Evolutionary conservation across 768 basidiomycete genomes (phyloP).

Genomic region (Tricholoma sp.): DNA sequence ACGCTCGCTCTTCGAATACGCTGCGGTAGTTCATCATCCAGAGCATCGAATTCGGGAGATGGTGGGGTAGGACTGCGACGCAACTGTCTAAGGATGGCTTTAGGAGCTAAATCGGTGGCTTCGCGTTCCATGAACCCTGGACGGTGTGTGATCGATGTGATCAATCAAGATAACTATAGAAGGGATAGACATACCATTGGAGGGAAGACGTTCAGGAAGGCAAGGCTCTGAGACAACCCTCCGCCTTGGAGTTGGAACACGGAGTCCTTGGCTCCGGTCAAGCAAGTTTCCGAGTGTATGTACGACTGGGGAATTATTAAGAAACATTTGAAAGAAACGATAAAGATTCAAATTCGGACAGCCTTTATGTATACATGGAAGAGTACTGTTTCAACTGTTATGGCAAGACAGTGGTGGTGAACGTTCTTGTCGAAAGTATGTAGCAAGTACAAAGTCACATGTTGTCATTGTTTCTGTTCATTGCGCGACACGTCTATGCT

Average conservation of each 20-base stretch:
- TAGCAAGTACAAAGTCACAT: not conserved
- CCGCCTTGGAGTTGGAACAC: slow-evolving; percentile 26
- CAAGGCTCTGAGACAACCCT: slow-evolving; percentile 48
- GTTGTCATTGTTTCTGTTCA: not conserved
- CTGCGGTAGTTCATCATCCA: slow-evolving; percentile 8
- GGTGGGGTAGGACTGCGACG: slow-evolving; percentile 39
- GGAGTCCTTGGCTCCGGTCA: slow-evolving; percentile 12
- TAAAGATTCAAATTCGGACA: not conserved
- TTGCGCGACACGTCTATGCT: slow-evolving; percentile 41
- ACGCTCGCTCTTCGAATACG: slow-evolving; percentile 18
- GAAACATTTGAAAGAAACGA: slow-evolving; percentile 27
- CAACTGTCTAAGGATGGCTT: slow-evolving; percentile 51
- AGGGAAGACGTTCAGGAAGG: slow-evolving; percentile 66
- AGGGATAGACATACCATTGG: slow-evolving; percentile 39
- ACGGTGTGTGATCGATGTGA: slow-evolving; percentile 18
- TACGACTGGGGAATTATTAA: slow-evolving; percentile 49
- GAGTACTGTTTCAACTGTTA: not conserved
- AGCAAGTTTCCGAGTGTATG: slow-evolving; percentile 26
- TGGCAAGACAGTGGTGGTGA: not conserved
- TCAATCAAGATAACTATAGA: slow-evolving; percentile 3
- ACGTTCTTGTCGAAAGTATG: not conserved
- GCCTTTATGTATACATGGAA: slow-evolving; percentile 12
- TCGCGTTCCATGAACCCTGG: slow-evolving; percentile 70
- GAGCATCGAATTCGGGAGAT: slow-evolving; percentile 13
- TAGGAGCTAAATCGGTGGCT: slow-evolving; percentile 54